Evolutionary conservation across 257 asterid species (phyloP), one percentile per base, ranked within the genome.

Genomic region (Solanum neorickii): DNA sequence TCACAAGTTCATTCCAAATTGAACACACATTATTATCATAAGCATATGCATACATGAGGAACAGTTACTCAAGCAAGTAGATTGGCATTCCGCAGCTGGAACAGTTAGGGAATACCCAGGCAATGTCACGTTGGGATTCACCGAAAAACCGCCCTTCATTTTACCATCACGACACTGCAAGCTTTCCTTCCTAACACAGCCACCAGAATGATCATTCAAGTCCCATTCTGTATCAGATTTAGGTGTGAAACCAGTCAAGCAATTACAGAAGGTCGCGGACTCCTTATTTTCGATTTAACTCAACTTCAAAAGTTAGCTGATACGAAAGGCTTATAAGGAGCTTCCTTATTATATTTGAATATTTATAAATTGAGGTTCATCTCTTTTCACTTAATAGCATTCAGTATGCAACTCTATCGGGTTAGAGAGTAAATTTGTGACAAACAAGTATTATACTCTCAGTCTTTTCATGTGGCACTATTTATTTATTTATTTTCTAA

Each of bases 171-270:
- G 23, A 47, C 88, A 80, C 15, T 42, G 82, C 56, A 87, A 80
- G 77, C 23, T 14, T 10, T 15, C 25, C 69, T 47, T 72, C 35
- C 73, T 65, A 6, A 14, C 73, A 33, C 88, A 87, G 0, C 94
- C 96, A 87, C 90, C 93, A 0, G 94, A 93, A 84, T 85, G 90
- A 92, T 92, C 94, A 3, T 29, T 86, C 90, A 91, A 89, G n/a
- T 12, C 35, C 95, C 95, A 93, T 80, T 87, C 92, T 69, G 33
- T 12, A 10, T 83, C 83, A 1, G 88, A 88, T 75, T 21, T 92
- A 15, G 5, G 56, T 49, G 29, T 83, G 86, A 90, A 93, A 3
- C 94, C 94, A 15, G 70, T 86, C 86, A 92, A 91, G 86, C 94
- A 93, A n/a, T 23, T 41, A 83, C 96, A 93, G 70, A 88, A 91